Base-by-base conservation (phyloP, 257 asterid genomes). In the Galeopsis tetrahit region DNA sequence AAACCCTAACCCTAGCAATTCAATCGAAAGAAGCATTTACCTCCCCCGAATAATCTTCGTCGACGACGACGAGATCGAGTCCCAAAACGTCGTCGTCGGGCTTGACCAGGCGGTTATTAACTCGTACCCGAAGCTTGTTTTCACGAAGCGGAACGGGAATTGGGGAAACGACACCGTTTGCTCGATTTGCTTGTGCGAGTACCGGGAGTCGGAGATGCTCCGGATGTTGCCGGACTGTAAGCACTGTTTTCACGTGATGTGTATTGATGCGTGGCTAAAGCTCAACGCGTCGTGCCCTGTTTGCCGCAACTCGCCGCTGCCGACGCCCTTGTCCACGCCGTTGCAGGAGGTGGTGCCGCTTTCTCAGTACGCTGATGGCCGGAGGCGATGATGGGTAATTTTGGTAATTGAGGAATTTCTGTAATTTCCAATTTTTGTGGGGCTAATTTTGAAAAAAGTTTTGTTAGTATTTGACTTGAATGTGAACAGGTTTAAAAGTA, bases 331-430 rank as follows among this genome's bases (percentile, higher is more conserved):
- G 31, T 85, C 98, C 1, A 94, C 98, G 75, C 98, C 98, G 78
- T 31, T 95, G 83, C 91, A 91, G 79, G 99, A 95, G 82, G 99
- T 92, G 73, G 97, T 92, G 79, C 99, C 99, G 72, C 96, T 95
- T 1, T 90, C 99, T 2, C 99, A 84, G 61, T 94, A 82, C 75
- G 74, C 97, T 66, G 98, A 86, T 60, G 98, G 98, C 42, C 88
- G 98, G 82, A 80, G 94, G 43, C 74, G 72, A 2, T 85, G 82
- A 48, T 60, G 68, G 75, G 64, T 46, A 55, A 9, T 13, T 48
- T 70, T 70, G 65, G 63, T 4, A 38, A 31, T 39, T 17, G 1
- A 7, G 1, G 77, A 81, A 74, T 63, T 21, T 3, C 33, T 8
- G 83, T 44, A 43, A 3, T 53, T 70, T 65, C 7, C 31, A 2